Evolutionary conservation across 129 eudicot genomes (phyloP).

Genomic region (Pseudognaphalium luteoalbum): DNA sequence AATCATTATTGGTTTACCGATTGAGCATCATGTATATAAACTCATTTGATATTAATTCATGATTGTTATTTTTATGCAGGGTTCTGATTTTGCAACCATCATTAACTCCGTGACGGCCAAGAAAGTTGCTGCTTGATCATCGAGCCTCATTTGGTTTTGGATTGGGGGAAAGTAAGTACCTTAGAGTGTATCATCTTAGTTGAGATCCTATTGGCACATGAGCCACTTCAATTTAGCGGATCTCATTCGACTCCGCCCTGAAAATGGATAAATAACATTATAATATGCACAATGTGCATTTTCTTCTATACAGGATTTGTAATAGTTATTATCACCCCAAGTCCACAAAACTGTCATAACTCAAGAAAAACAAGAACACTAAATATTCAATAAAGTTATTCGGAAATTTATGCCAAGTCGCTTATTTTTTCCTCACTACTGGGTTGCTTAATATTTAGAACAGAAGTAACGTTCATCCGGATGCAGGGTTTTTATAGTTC

Average conservation of each 20-base stretch:
- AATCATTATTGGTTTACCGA: not conserved
- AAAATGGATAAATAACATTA: conserved; percentile 14
- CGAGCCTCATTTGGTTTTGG: conserved; percentile 25
- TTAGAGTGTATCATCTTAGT: conserved; percentile 29
- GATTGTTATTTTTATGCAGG: conserved; percentile 44
- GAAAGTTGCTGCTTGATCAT: conserved; percentile 89
- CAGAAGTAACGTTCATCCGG: not conserved
- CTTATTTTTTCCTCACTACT: not conserved
- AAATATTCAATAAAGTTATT: conserved; percentile 31
- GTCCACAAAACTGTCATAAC: conserved; percentile 28
- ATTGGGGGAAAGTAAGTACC: conserved; percentile 35
- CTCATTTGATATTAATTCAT: not conserved
- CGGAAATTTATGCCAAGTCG: conserved; percentile 10
- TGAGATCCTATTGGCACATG: conserved; percentile 21
- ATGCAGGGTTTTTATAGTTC: too few relatives aligned
- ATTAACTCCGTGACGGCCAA: conserved; percentile 86
- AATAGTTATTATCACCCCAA: conserved; percentile 25
- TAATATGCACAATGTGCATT: conserved; percentile 19
- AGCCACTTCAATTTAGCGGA: conserved; percentile 29
- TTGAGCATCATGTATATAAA: not conserved
- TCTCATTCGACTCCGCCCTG: conserved; percentile 19
- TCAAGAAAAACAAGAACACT: conserved; percentile 13
- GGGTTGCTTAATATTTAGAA: not conserved
- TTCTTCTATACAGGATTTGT: conserved; percentile 32
- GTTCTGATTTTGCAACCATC: conserved; percentile 91